Conservation (phyloP, 306 rosid species). For the Casuarina equisetifolia region DNA sequence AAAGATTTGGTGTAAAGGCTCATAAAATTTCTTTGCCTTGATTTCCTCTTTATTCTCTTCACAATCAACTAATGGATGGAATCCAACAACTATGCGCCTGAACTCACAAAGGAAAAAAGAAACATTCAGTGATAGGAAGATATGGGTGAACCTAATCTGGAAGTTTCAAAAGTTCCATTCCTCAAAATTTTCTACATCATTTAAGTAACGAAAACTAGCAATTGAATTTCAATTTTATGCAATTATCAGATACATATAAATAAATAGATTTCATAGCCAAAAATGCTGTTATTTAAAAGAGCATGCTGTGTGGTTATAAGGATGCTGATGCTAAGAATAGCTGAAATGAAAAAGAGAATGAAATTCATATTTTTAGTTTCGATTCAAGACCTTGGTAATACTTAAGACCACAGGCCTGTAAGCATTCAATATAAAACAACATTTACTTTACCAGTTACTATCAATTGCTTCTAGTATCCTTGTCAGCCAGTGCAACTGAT, state of each 20-base stretch:
- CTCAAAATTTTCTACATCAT: background rate
- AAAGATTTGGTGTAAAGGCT: constrained; percentile 33
- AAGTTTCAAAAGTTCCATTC: background rate
- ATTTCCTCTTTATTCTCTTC: constrained; percentile 30
- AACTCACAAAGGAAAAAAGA: constrained; percentile 5
- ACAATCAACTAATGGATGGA: constrained; percentile 42
- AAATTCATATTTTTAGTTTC: background rate
- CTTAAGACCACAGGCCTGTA: background rate
- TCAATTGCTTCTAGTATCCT: constrained; percentile 37
- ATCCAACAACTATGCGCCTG: constrained; percentile 57
- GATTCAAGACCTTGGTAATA: background rate
- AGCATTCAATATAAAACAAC: background rate
- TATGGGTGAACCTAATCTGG: background rate
- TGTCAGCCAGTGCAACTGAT: constrained; percentile 47
- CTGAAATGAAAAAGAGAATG: background rate
- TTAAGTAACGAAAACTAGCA: background rate
- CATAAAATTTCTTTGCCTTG: constrained; percentile 27
- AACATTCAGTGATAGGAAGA: constrained; percentile 20
- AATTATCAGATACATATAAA: background rate
- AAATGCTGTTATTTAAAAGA: background rate
- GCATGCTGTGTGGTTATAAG: background rate
- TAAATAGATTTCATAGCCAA: background rate
- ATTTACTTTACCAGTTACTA: constrained; percentile 53
- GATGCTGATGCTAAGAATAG: background rate
- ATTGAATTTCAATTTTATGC: background rate